Base-by-base conservation (phyloP, 2,329 filamentous ascomycete species). In the Fusarium solani-melongenae region DNA sequence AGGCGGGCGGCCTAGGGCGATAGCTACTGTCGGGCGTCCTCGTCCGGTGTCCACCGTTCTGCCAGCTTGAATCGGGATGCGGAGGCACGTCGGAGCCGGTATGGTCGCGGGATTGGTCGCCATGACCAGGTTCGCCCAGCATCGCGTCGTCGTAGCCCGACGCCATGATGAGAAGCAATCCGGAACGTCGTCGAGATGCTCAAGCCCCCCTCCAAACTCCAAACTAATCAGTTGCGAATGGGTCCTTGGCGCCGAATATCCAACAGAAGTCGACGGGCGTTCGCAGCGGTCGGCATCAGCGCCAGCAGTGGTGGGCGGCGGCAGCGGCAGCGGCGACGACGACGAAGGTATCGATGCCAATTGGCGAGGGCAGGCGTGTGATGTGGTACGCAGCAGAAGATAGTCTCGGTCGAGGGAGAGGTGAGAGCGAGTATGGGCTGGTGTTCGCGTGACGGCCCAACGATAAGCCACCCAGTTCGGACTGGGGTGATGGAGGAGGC, bases 131-230 rank as follows among this genome's bases (percentile, higher is more conserved):
- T 71, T 85, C 84, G 79, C 76, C 78, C 69, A 82, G 81, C 75
- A 81, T 78, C 75, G 81, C 81, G 76, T 82, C 82, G 75, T 85
- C 84, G 79, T 87, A 85, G 72, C 86, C 85, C 74, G 86, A 85
- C 74, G 84, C 85, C 83, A 87, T 86, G 64, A 73, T 78, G 77
- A 73, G 70, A 72, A 77, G 71, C 66, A 72, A 75, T 74, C 75
- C 75, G 76, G 67, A 61, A 74, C 66, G 67, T 72, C 58, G 64
- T 63, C 46, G 46, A 51, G 68, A 73, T 71, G 53, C 69, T 72
- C 73, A 72, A 60, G 69, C 72, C 73, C 70, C 72, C 74, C 72
- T 77, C 77, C 79, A 75, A 70, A 76, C 69, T 76, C 75, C 74
- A 73, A 69, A 66, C 71, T 61, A 72, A 69, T 74, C 71, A 68